A percentile compares a stretch with the other conserved stretches of the same genome.
Evolutionary conservation across 2,329 filamentous ascomycete genomes (phyloP).

Genomic region (Fonsecaea pedrosoi): DNA sequence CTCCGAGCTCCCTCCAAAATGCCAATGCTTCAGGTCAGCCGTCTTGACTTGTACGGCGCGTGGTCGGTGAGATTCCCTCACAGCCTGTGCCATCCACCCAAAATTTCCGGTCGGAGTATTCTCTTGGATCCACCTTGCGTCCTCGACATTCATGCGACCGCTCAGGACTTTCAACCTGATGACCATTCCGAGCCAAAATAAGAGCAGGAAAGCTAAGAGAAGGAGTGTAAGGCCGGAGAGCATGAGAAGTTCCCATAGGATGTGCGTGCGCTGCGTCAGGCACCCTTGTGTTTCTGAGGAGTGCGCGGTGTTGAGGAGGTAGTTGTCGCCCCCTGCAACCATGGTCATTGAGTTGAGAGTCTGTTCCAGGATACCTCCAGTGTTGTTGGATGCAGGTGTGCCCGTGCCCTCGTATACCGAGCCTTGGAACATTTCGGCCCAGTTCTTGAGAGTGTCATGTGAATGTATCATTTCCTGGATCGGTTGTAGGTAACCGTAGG

Average conservation of each 20-base stretch:
- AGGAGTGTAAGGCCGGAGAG: conserved; percentile 6
- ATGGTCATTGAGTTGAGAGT: conserved; percentile 27
- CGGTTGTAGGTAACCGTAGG: conserved; percentile 9
- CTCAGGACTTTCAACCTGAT: conserved; percentile 8
- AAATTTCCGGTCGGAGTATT: conserved; percentile 12
- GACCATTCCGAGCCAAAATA: conserved; percentile 6
- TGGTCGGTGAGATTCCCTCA: conserved; percentile 2
- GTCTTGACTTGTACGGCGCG: neutral
- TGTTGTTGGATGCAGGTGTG: conserved; percentile 13
- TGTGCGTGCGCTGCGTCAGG: conserved; percentile 7
- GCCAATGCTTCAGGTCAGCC: neutral
- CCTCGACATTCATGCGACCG: neutral
- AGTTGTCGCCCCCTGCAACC: conserved; percentile 20
- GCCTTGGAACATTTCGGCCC: conserved; percentile 16
- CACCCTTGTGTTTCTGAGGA: conserved; percentile 17
- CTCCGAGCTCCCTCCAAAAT: neutral
- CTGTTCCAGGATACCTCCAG: conserved; percentile 14
- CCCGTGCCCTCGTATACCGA: conserved; percentile 12
- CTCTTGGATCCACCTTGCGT: conserved; percentile 11
- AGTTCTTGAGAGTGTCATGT: conserved; percentile 5
- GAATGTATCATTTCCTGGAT: conserved; percentile 8
- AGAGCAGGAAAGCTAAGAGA: conserved; percentile 1
- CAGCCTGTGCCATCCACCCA: conserved; percentile 16
- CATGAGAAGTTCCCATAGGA: conserved; percentile 19
- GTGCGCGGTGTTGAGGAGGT: conserved; percentile 13